Conservation (phyloP, 225 moss, liverwort and hornwort species). For the Straminergon stramineum region DNA sequence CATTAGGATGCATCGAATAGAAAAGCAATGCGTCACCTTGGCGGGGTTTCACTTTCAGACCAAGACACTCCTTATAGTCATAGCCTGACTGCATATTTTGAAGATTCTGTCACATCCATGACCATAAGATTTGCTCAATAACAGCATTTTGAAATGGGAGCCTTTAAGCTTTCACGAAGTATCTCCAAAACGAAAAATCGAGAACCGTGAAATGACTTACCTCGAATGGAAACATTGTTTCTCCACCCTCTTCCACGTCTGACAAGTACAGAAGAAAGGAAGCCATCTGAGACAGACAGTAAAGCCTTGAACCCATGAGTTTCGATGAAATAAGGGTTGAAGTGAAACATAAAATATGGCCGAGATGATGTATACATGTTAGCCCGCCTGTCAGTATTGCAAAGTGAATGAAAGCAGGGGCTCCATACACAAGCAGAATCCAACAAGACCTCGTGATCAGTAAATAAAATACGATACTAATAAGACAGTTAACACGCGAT, state of each 20-base stretch:
- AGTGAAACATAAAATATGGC: neutral
- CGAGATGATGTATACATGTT: neutral
- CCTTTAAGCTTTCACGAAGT: neutral
- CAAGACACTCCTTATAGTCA: slow-evolving; percentile 73
- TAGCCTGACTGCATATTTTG: slow-evolving; percentile 64
- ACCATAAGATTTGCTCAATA: neutral
- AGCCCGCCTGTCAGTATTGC: neutral
- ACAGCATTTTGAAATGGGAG: neutral
- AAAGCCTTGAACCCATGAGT: neutral
- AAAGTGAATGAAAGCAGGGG: neutral
- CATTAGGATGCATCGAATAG: slow-evolving; percentile 85
- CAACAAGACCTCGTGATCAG: neutral
- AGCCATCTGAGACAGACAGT: slow-evolving; percentile 33
- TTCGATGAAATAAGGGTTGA: neutral
- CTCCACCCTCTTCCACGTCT: slow-evolving; percentile 98
- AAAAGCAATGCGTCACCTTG: slow-evolving; percentile 98
- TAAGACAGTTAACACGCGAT: neutral
- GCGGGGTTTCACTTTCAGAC: slow-evolving; percentile 85
- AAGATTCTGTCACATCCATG: slow-evolving; percentile 42
- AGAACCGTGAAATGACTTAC: slow-evolving; percentile 16
- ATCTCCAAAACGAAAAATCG: neutral
- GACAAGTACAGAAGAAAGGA: slow-evolving; percentile 96
- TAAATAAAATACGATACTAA: neutral
- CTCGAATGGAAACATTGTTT: slow-evolving; percentile 99
- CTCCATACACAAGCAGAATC: neutral